Evolutionary conservation across 2,329 filamentous ascomycete genomes (phyloP).

Genomic region (Diaporthe humulicola): DNA sequence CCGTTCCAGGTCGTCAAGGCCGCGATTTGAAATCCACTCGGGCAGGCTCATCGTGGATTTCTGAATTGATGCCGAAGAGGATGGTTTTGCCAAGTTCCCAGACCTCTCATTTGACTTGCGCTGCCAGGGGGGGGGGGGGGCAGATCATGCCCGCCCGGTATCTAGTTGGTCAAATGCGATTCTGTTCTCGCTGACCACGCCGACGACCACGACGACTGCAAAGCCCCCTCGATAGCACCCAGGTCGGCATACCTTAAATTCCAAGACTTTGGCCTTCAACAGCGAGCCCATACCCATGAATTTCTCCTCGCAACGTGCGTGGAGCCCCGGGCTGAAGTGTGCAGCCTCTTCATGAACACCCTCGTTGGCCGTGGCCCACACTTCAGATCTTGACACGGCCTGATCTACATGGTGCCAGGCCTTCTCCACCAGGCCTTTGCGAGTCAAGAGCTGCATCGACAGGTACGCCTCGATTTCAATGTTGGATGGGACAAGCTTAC

Average conservation of each 20-base stretch:
- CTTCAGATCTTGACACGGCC: background rate
- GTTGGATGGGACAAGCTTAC: background rate
- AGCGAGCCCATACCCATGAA: background rate
- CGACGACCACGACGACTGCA: background rate
- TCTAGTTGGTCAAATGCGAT: background rate
- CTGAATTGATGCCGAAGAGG: background rate
- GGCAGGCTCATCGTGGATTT: background rate
- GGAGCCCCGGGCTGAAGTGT: background rate
- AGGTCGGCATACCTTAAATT: too few relatives aligned
- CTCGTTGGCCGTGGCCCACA: background rate
- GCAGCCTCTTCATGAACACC: background rate
- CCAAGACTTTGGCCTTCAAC: background rate
- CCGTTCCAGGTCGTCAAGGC: background rate
- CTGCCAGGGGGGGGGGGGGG: background rate
- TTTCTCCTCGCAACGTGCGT: background rate
- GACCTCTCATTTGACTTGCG: background rate
- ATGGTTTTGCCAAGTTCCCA: background rate
- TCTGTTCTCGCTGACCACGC: background rate
- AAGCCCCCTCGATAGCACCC: background rate
- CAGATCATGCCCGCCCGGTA: background rate
- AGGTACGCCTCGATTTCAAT: background rate
- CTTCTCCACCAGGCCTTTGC: background rate
- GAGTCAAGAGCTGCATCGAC: too few relatives aligned
- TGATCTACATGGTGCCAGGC: background rate
- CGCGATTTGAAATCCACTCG: background rate